Percentiles rank a stretch among this genome's conserved stretches.
phyloP scores from a whole-genome alignment of 2,329 filamentous ascomycete genomes.

The Juglanconis oblonga region DNA sequence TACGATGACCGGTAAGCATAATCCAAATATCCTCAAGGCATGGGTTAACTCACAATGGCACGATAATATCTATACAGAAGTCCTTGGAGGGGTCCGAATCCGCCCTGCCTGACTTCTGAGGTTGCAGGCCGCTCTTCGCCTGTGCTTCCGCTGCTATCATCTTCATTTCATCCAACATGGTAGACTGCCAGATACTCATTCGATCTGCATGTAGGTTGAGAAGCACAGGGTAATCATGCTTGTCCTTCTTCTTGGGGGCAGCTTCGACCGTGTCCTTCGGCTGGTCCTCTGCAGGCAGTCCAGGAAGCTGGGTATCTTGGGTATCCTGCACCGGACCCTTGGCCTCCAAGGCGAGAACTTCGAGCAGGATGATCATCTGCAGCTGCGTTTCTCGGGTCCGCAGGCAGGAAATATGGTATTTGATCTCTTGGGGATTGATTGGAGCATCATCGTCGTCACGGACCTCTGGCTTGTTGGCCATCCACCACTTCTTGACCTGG shows the following conservation, averaged over 20 bases:
- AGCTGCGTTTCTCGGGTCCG: conserved; percentile 75
- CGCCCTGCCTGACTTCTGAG: conserved; percentile 36
- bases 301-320: conserved; percentile 46
- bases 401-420: conserved; percentile 61
- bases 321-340: conserved; percentile 38
- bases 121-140: conserved; percentile 29
- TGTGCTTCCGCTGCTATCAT: conserved; percentile 47
- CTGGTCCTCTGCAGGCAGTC: conserved; percentile 34
- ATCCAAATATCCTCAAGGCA: neutral
- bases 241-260: conserved; percentile 53
- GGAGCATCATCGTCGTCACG: conserved; percentile 46
- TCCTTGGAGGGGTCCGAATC: conserved; percentile 65
- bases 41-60: conserved; percentile 63
- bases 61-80: conserved; percentile 77
- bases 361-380: conserved; percentile 76
- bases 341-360: conserved; percentile 69
- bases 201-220: conserved; percentile 74
- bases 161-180: conserved; percentile 58
- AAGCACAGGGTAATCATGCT: conserved; percentile 62
- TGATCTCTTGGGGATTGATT: conserved; percentile 51
- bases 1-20: conserved; percentile 27
- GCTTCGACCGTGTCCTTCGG: conserved; percentile 31
- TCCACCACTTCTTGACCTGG: conserved; percentile 69
- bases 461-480: conserved; percentile 47
- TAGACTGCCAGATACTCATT: conserved; percentile 80